Evolutionary conservation across 371 early-diverging fungal species (phyloP), one percentile per base, ranked within the genome.

Genomic region (Coemansia sp.): DNA sequence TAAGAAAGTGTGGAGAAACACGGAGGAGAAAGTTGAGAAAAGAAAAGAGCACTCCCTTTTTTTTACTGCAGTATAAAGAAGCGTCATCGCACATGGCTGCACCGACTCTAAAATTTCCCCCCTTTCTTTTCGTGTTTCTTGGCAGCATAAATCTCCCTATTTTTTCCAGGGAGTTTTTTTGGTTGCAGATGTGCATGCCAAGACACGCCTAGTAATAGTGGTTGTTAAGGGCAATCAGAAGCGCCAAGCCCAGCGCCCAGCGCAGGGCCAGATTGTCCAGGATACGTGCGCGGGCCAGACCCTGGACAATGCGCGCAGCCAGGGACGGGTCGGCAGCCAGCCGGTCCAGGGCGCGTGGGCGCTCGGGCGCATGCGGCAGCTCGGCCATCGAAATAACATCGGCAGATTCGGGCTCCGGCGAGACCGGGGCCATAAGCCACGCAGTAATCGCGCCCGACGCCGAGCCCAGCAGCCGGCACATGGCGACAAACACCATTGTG

Each of bases 401-500:
- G 1, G 41, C 35, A 6, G 42, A 14, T 6, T 36, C 35, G 7
- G 11, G 8, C 11, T 12, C 2, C 14, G 20, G 31, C n/a, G 41
- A 26, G 20, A 40, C 14, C 7, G 8, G n/a, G 16, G 55, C 57
- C 69, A 69, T 65, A 16, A 81, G 43, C 81, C 83, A 83, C 42
- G 72, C 61, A 2, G 83, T 77, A 34, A 86, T 70, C 5, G 72
- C 77, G 11, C 81, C 81, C 2, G 86, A 84, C 1, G 86, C 80
- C 11, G 79, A 66, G 34, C 80, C 83, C 30, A 86, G 69, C 34
- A 79, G 61, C 66, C 83, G 80, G 35, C 86, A 82, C n/a, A 86
- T 62, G 45, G 66, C 79, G 10, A 86, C 40, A 68, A 90, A 90
- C 31, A 87, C 55, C 14, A 84, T 39, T 8, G 78, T 77, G 1